phyloP scores from a whole-genome alignment of 1,284 basidiomycete genomes.

The Prillingera fragicola region DNA sequence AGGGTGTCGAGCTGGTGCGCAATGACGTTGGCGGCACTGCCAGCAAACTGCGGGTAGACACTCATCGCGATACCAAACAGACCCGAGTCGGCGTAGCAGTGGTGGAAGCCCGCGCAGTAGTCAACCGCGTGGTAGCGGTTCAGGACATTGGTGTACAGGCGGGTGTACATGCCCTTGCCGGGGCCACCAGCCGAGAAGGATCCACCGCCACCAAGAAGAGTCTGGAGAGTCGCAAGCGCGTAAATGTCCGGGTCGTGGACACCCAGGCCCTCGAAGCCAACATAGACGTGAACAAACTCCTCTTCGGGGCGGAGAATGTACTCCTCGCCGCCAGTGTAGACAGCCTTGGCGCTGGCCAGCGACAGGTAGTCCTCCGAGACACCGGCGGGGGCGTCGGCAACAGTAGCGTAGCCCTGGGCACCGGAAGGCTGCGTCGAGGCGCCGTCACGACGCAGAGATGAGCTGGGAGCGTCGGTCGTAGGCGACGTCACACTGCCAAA shows the following conservation, averaged over 20 bases:
- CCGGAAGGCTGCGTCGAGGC: constrained; percentile 59
- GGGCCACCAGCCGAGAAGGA: constrained; percentile 68
- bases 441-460: constrained; percentile 30
- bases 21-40: constrained; percentile 73
- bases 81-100: constrained; percentile 92
- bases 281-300: constrained; percentile 89
- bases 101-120: constrained; percentile 96
- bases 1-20: constrained; percentile 64
- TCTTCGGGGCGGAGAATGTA: constrained; percentile 62
- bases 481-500: constrained; percentile 66
- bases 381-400: constrained; percentile 23
- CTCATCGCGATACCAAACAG: constrained; percentile 89
- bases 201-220: constrained; percentile 89
- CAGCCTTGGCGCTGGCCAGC: constrained; percentile 53
- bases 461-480: constrained; percentile 4
- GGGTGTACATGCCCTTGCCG: constrained; percentile 98
- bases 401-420: constrained; percentile 50
- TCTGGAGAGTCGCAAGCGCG: constrained; percentile 88
- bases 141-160: constrained; percentile 93
- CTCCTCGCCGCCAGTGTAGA: constrained; percentile 76
- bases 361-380: constrained; percentile 36
- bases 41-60: constrained; percentile 65
- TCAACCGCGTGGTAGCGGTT: constrained; percentile 93
- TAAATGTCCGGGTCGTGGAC: constrained; percentile 94
- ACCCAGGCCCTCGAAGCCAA: constrained; percentile 86